phyloP scores from a whole-genome alignment of 1,139 yeast species.

The Arxiozyma slooffiae region DNA sequence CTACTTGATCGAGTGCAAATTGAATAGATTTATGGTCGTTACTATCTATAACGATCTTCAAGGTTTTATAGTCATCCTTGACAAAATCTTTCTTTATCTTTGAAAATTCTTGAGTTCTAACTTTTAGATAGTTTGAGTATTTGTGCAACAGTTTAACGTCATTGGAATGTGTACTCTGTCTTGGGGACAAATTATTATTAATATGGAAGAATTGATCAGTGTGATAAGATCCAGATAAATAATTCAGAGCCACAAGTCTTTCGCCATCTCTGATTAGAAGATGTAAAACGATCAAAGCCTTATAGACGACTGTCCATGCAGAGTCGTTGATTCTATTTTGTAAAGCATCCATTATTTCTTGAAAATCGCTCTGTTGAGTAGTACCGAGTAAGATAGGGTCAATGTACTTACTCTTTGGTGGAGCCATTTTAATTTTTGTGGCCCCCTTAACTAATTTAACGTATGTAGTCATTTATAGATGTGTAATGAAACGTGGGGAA shows the following conservation, averaged over 20 bases:
- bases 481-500: not conserved
- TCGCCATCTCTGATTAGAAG: constrained; percentile 70
- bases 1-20: constrained; percentile 62
- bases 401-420: constrained; percentile 93
- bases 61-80: constrained; percentile 52
- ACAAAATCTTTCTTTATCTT: constrained; percentile 67
- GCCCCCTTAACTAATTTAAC: constrained; percentile 57
- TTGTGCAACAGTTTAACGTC: constrained; percentile 53
- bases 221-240: constrained; percentile 41
- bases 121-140: constrained; percentile 62
- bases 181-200: constrained; percentile 14
- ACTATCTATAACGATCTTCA: constrained; percentile 27
- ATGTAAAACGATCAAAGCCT: constrained; percentile 74
- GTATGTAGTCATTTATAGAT: constrained; percentile 14
- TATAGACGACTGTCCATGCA: constrained; percentile 88
- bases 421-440: constrained; percentile 73
- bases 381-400: constrained; percentile 89
- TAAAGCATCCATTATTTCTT: constrained; percentile 59
- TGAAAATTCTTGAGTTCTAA: constrained; percentile 60
- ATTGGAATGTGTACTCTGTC: constrained; percentile 16
- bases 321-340: constrained; percentile 57
- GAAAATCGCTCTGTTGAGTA: constrained; percentile 49
- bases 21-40: constrained; percentile 51
- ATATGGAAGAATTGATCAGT: constrained; percentile 42
- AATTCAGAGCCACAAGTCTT: constrained; percentile 47